These are phyloP conservation scores for Rhododendron griersonianum DNA, from an alignment of 148 eudicot species.

Conservation along the genomic window DNA sequence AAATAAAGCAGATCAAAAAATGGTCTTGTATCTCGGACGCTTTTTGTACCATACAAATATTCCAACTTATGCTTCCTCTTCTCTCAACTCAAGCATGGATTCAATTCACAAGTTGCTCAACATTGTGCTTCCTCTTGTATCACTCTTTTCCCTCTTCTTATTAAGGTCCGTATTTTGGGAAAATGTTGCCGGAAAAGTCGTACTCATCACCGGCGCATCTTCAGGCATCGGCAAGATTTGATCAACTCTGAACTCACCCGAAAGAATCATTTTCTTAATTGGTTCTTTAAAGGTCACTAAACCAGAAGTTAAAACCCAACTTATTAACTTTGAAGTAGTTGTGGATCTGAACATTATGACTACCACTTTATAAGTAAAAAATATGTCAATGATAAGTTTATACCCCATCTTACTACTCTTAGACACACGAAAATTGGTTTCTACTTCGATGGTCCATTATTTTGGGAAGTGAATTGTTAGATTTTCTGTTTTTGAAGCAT, in stretches of 20 bases:
- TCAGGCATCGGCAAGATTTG: background rate
- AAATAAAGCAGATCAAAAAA: too few species aligned
- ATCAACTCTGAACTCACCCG: background rate
- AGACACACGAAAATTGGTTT: too few species aligned
- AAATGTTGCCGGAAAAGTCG: slow-evolving; percentile 32
- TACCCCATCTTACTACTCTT: too few species aligned
- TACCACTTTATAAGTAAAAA: too few species aligned
- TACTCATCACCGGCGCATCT: slow-evolving; percentile 16
- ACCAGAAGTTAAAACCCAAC: too few species aligned
- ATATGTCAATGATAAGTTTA: background rate
- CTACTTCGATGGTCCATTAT: background rate
- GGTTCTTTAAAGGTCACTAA: too few species aligned
- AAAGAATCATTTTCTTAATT: too few species aligned
- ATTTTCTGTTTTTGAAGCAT: background rate
- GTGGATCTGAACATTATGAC: background rate
- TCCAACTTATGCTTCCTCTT: background rate
- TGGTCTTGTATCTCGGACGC: too few species aligned
- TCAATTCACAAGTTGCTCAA: slow-evolving; percentile 19
- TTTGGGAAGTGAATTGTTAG: too few species aligned
- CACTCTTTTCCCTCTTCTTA: slow-evolving; percentile 19
- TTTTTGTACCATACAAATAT: background rate
- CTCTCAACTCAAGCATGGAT: slow-evolving; percentile 16
- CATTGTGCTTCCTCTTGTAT: slow-evolving; percentile 19
- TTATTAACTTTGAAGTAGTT: too few species aligned
- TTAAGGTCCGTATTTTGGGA: slow-evolving; percentile 11